Base-by-base conservation (phyloP, 768 basidiomycete genomes). In the Pisolithus albus region DNA sequence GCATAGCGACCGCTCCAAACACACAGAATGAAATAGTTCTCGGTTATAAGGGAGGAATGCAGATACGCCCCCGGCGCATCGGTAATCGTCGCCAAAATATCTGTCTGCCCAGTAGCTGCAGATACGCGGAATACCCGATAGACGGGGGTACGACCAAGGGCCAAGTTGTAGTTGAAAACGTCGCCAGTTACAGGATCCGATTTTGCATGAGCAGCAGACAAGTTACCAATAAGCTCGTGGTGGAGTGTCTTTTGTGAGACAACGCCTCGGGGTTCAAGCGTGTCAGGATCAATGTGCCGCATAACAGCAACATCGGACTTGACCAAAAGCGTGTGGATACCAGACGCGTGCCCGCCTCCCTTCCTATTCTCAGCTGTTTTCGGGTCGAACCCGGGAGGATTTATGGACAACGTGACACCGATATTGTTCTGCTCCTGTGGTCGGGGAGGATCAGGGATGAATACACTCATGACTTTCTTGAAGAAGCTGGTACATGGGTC, bases 21-120 rank as follows among this genome's bases (percentile, higher is more conserved):
- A 47, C 68, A 72, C 10, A 73, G 49, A 34, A 72, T 59, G 43
- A 70, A 62, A 54, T 69, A 71, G 21, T 66, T 67, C 47, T 66
- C 60, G 18, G 72, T 74, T 55, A 74, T 57, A 6, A 65, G 49
- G 13, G 71, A 64, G 16, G 70, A 69, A 52, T 74, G 72, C 32
- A 74, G 34, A 49, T 74, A 74, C 18, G 70, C 65, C n/a, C 57
- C 61, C 0, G 70, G 70, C 0, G 73, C 73, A 44, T 72, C 72
- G 4, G 56, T 62, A 46, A 73, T 68, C 9, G 63, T 62, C 2
- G 72, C 71, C 5, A 73, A 21, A 13, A 73, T 63, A 19, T 65
- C 66, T 0, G 64, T 67, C 52, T 66, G 49, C 23, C 65, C 68
- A 2, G 67, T 62, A 3, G 55, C 58, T 11, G 64, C 62, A 23